Evolutionary conservation across 2,329 filamentous ascomycete species (phyloP).

Genomic region (Fusarium transvaalense): DNA sequence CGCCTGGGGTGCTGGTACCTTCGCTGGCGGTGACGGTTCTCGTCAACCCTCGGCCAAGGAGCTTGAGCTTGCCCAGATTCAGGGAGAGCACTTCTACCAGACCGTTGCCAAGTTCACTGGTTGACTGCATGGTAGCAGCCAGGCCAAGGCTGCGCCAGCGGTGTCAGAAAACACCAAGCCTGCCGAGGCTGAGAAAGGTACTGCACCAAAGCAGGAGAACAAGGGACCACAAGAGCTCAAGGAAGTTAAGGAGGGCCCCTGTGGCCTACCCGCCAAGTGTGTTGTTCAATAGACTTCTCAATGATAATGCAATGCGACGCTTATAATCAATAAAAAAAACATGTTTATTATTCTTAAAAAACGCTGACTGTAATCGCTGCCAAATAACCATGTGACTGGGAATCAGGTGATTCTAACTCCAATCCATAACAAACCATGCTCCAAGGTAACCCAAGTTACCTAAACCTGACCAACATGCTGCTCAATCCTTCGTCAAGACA

Average conservation of each 20-base stretch:
- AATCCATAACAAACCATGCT: not conserved
- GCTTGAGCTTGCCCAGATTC: conserved; percentile 80
- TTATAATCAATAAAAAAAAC: conserved; percentile 32
- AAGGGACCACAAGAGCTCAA: conserved; percentile 52
- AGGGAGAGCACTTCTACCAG: conserved; percentile 89
- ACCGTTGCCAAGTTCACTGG: conserved; percentile 76
- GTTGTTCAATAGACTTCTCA: conserved; percentile 68
- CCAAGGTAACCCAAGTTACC: not conserved
- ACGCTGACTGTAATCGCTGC: conserved; percentile 4
- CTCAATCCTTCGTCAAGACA: conserved; percentile 8
- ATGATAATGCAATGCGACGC: conserved; percentile 35
- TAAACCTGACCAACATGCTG: not conserved
- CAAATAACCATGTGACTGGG: not conserved
- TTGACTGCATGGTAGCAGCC: conserved; percentile 80
- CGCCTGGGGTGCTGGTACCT: conserved; percentile 95
- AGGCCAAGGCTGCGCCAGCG: conserved; percentile 48
- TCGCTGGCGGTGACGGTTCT: conserved; percentile 81
- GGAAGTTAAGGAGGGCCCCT: conserved; percentile 74
- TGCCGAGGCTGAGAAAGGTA: conserved; percentile 29
- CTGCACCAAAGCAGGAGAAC: conserved; percentile 38
- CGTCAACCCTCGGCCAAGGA: conserved; percentile 83
- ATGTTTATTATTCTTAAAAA: conserved; percentile 4
- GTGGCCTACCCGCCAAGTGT: conserved; percentile 82
- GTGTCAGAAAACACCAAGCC: conserved; percentile 46
- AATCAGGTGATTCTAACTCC: not conserved